Evolutionary conservation across 2,329 filamentous ascomycete genomes (phyloP).

Genomic region (Fonsecaea pugnacius): DNA sequence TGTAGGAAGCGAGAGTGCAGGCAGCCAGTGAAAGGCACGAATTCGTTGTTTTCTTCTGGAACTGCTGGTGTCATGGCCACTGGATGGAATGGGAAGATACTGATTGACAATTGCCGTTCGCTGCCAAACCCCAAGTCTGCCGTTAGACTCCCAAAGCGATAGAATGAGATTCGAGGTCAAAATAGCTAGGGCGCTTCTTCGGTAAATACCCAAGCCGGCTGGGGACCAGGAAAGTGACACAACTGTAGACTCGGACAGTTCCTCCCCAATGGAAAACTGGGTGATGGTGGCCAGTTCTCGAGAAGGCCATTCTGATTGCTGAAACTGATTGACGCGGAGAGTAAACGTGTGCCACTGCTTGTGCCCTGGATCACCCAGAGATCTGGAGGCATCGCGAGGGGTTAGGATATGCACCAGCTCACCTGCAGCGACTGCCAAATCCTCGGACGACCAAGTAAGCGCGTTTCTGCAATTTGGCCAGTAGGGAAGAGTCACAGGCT

Average conservation of each 20-base stretch:
- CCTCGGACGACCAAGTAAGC: slow-evolving; percentile 63
- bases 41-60: slow-evolving; percentile 43
- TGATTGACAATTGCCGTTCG: slow-evolving; percentile 60
- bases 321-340: slow-evolving; percentile 59
- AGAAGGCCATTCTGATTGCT: slow-evolving; percentile 54
- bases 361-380: slow-evolving; percentile 31
- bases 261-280: slow-evolving; percentile 62
- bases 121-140: slow-evolving; percentile 55
- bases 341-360: slow-evolving; percentile 46
- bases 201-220: slow-evolving; percentile 59
- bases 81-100: slow-evolving; percentile 41
- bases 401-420: slow-evolving; percentile 61
- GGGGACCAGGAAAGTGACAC: slow-evolving; percentile 61
- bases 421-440: slow-evolving; percentile 61
- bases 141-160: slow-evolving; percentile 60
- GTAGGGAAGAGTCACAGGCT: slow-evolving; percentile 46
- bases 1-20: slow-evolving; percentile 18
- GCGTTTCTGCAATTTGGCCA: slow-evolving; percentile 59
- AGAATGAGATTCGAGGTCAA: slow-evolving; percentile 62
- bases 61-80: slow-evolving; percentile 33
- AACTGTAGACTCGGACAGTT: slow-evolving; percentile 59
- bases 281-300: slow-evolving; percentile 53
- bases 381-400: slow-evolving; percentile 29
- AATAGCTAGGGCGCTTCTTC: slow-evolving; percentile 59
- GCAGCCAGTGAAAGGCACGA: slow-evolving; percentile 50